Percentiles rank a stretch among this genome's conserved stretches.
These are phyloP conservation scores for Gracilaria caudata DNA, from an alignment of 23 red algal species.

Conservation along the genomic window DNA sequence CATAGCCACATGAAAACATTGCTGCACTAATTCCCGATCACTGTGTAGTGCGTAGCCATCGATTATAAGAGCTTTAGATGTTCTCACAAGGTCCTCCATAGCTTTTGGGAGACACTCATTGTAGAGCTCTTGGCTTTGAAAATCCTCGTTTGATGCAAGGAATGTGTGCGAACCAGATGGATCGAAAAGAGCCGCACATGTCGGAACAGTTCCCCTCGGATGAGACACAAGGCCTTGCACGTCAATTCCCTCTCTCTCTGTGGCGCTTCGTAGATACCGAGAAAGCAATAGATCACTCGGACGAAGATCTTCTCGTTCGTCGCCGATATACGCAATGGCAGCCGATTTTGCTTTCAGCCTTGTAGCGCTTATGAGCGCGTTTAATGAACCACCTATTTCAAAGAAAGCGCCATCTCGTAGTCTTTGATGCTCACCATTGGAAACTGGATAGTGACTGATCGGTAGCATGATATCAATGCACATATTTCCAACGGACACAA, in stretches of 20 bases:
- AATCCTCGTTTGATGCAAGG: conserved; percentile 37
- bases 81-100: conserved; percentile 6
- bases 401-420: conserved; percentile 16
- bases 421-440: conserved; percentile 29
- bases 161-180: conserved; percentile 39
- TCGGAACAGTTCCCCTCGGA: background rate
- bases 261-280: background rate
- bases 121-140: background rate
- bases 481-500: conserved; percentile 49
- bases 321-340: conserved; percentile 18
- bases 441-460: conserved; percentile 30
- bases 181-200: conserved; percentile 51
- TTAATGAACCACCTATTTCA: conserved; percentile 34
- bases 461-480: conserved; percentile 51
- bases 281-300: conserved; percentile 27
- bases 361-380: conserved; percentile 41
- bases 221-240: background rate
- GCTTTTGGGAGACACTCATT: conserved; percentile 3
- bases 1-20: conserved; percentile 6
- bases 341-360: conserved; percentile 20
- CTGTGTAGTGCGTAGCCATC: conserved; percentile 43
- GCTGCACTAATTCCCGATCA: conserved; percentile 34
- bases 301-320: background rate
- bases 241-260: conserved; percentile 5
- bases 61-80: conserved; percentile 37